phyloP scores from a whole-genome alignment of 805 yeast genomes.

The Starmerella tilneyi region DNA sequence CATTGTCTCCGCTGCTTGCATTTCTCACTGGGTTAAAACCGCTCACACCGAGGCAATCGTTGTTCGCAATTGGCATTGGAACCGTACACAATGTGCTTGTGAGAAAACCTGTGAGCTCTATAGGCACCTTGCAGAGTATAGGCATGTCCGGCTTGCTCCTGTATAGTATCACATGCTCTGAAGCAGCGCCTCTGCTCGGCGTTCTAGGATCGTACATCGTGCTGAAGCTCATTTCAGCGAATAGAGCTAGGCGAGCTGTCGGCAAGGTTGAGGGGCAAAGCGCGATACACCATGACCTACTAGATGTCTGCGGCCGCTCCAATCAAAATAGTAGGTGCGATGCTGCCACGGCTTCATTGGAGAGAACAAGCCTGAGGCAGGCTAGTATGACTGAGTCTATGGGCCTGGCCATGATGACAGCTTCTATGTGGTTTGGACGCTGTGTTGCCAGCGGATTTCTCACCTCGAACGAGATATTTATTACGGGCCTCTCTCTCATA shows the following conservation, averaged over 20 bases:
- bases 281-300: too few species aligned
- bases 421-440: conserved; percentile 33
- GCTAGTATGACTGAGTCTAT: conserved; percentile 34
- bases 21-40: conserved; percentile 28
- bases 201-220: conserved; percentile 28
- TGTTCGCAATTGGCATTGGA: conserved; percentile 27
- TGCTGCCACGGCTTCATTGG: too few species aligned
- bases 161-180: background rate
- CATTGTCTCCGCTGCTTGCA: conserved; percentile 29
- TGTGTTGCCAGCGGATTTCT: conserved; percentile 27
- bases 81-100: conserved; percentile 25
- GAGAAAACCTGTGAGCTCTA: conserved; percentile 17
- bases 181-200: conserved; percentile 21
- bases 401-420: conserved; percentile 31
- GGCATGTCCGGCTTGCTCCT: conserved; percentile 26
- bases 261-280: too few species aligned
- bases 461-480: conserved; percentile 23
- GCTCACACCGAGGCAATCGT: conserved; percentile 18
- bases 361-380: too few species aligned
- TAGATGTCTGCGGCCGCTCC: too few species aligned
- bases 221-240: conserved; percentile 25
- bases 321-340: too few species aligned
- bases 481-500: conserved; percentile 26
- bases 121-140: conserved; percentile 29
- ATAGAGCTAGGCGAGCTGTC: too few species aligned